Percentiles rank a stretch among this genome's conserved stretches.
These are phyloP conservation scores for Laguncularia racemosa DNA, from an alignment of 345 rosid genomes.

Conservation along the genomic window DNA sequence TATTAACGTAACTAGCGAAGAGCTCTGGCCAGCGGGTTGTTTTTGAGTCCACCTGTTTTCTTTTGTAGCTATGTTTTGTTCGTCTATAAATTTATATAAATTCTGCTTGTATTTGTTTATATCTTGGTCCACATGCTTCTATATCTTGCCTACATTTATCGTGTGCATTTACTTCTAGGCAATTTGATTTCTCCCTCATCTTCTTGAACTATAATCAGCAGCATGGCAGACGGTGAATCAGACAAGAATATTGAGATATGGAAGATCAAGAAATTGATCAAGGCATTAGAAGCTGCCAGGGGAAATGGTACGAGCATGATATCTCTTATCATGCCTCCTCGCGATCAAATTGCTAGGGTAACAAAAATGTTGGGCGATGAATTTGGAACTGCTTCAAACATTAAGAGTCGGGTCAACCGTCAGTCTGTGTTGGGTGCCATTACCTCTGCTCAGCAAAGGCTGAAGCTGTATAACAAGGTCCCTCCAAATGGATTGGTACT, in stretches of 20 bases:
- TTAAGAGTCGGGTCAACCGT: conserved; percentile 86
- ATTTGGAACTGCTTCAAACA: conserved; percentile 90
- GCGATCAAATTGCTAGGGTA: conserved; percentile 86
- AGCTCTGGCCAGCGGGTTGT: too few relatives aligned
- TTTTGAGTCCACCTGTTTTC: too few relatives aligned
- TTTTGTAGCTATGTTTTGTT: too few relatives aligned
- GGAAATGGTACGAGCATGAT: conserved; percentile 97
- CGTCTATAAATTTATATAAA: too few relatives aligned
- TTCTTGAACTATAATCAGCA: conserved; percentile 5
- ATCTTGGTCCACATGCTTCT: conserved; percentile 1
- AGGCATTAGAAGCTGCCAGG: conserved; percentile 82
- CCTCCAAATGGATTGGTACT: conserved; percentile 90
- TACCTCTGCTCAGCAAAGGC: conserved; percentile 90
- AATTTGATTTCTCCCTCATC: conserved; percentile 4
- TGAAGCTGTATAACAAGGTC: conserved; percentile 84
- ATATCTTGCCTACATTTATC: not conserved
- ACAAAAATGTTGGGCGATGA: conserved; percentile 96
- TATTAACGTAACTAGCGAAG: too few relatives aligned
- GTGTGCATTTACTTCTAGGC: not conserved
- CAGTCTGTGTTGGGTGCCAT: conserved; percentile 90
- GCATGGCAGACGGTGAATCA: conserved; percentile 42
- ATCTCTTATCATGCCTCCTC: conserved; percentile 95
- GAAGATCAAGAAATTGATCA: conserved; percentile 89
- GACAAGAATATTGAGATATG: conserved; percentile 93
- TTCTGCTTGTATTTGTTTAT: too few relatives aligned